phyloP scores from a whole-genome alignment of 306 rosid genomes.

The Delonix regia region DNA sequence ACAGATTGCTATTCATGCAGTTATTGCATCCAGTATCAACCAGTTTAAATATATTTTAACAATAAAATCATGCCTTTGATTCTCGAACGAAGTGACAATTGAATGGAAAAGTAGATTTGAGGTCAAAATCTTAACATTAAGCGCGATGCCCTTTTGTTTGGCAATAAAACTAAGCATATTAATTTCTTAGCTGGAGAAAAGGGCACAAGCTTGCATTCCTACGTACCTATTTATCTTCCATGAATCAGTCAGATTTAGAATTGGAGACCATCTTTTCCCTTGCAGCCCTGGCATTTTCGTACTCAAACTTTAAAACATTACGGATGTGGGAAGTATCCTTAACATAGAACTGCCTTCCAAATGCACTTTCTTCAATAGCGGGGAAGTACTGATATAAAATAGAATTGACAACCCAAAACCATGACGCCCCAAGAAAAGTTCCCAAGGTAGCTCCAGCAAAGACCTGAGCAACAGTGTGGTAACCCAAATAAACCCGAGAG shows the following conservation, averaged over 20 bases:
- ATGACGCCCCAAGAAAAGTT: constrained; percentile 60
- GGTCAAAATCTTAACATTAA: not conserved
- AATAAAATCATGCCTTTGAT: not conserved
- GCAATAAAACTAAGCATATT: not conserved
- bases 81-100: not conserved
- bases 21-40: not conserved
- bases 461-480: constrained; percentile 81
- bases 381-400: constrained; percentile 55
- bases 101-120: not conserved
- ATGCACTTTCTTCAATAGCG: constrained; percentile 69
- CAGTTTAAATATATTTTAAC: not conserved
- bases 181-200: not conserved
- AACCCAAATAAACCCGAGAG: constrained; percentile 92
- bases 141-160: not conserved
- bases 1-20: not conserved
- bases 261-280: constrained; percentile 46
- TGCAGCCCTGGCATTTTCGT: constrained; percentile 76
- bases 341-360: constrained; percentile 70
- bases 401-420: constrained; percentile 82
- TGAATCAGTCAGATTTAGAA: constrained; percentile 48
- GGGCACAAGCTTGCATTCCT: not conserved
- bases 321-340: constrained; percentile 88
- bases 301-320: constrained; percentile 91
- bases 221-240: constrained; percentile 13
- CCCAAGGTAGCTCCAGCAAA: constrained; percentile 87